Percentiles rank a stretch among this genome's conserved stretches.
These are phyloP conservation scores for Didymella sp. DNA, from an alignment of 2,329 filamentous ascomycete genomes.

Conservation along the genomic window DNA sequence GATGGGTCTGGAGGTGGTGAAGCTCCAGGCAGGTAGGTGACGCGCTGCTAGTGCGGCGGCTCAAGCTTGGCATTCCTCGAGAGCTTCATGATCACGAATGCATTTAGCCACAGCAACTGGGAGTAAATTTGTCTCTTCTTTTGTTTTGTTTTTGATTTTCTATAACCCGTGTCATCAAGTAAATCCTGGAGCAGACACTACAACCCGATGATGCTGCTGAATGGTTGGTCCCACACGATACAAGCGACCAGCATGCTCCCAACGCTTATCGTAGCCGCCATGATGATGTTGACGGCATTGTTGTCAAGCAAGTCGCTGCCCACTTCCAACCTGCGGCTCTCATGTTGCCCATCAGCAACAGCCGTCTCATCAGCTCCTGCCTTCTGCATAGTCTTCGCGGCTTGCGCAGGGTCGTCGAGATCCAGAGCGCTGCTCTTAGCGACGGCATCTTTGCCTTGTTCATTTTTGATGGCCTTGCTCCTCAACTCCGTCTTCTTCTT, in stretches of 20 bases:
- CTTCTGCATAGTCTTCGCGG: slow-evolving; percentile 44
- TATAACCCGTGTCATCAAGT: background rate
- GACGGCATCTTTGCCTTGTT: slow-evolving; percentile 48
- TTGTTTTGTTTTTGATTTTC: background rate
- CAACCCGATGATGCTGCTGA: slow-evolving; percentile 32
- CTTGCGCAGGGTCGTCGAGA: slow-evolving; percentile 26
- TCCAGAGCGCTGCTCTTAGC: slow-evolving; percentile 44
- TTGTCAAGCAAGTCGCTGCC: slow-evolving; percentile 83
- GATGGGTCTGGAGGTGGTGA: slow-evolving; percentile 25
- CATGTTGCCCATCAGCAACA: slow-evolving; percentile 48
- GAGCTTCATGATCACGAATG: background rate
- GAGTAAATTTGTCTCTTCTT: background rate
- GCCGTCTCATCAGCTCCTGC: slow-evolving; percentile 32
- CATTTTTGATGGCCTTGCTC: slow-evolving; percentile 53
- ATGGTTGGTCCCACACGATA: slow-evolving; percentile 42
- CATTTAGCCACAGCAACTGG: background rate
- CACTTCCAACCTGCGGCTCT: slow-evolving; percentile 65
- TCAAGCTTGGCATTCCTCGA: background rate
- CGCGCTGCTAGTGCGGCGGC: slow-evolving; percentile 32
- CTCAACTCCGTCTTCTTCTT: slow-evolving; percentile 42
- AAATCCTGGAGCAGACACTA: slow-evolving; percentile 7
- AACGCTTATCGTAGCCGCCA: slow-evolving; percentile 83
- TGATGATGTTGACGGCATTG: slow-evolving; percentile 92
- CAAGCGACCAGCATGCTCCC: slow-evolving; percentile 69
- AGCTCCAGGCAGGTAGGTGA: slow-evolving; percentile 44